These are phyloP conservation scores for Chrysanthemum makinoi DNA, from an alignment of 129 eudicot species.

Conservation along the genomic window DNA sequence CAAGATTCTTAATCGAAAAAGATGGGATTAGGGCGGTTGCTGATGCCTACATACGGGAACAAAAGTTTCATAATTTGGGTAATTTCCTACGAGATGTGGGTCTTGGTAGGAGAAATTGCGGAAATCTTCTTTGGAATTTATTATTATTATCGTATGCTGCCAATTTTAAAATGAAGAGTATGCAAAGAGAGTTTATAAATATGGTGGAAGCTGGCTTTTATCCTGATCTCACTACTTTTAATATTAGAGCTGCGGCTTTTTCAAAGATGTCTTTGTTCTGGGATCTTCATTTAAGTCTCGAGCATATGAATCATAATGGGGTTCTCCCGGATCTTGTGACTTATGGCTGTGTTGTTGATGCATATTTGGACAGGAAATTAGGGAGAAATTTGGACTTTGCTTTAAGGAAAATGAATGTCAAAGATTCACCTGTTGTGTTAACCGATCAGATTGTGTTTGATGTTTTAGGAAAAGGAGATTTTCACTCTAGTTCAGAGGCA, in stretches of 20 bases:
- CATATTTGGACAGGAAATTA: slow-evolving; percentile 71
- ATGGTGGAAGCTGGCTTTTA: slow-evolving; percentile 83
- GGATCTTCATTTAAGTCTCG: slow-evolving; percentile 86
- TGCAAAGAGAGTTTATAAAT: slow-evolving; percentile 78
- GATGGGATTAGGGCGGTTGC: slow-evolving; percentile 70
- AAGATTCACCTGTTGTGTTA: slow-evolving; percentile 41
- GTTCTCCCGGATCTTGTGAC: slow-evolving; percentile 85
- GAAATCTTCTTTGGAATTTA: slow-evolving; percentile 92
- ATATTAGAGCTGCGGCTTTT: slow-evolving; percentile 77
- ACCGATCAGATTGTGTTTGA: slow-evolving; percentile 80
- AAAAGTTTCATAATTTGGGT: slow-evolving; percentile 67
- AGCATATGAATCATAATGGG: slow-evolving; percentile 77
- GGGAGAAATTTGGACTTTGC: slow-evolving; percentile 82
- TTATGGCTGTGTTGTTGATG: slow-evolving; percentile 87
- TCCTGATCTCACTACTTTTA: slow-evolving; percentile 84
- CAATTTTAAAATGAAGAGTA: slow-evolving; percentile 88
- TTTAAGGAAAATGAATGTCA: slow-evolving; percentile 47
- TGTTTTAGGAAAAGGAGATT: slow-evolving; percentile 90
- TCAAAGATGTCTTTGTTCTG: slow-evolving; percentile 86
- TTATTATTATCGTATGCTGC: slow-evolving; percentile 74
- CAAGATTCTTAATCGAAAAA: slow-evolving; percentile 73
- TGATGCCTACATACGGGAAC: slow-evolving; percentile 59
- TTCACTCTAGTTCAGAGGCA: slow-evolving; percentile 67
- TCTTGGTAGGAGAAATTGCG: slow-evolving; percentile 72
- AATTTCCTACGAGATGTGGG: slow-evolving; percentile 76